Base-by-base conservation (phyloP, 176 grass and related monocot species). In the Oropetium thomaeum region DNA sequence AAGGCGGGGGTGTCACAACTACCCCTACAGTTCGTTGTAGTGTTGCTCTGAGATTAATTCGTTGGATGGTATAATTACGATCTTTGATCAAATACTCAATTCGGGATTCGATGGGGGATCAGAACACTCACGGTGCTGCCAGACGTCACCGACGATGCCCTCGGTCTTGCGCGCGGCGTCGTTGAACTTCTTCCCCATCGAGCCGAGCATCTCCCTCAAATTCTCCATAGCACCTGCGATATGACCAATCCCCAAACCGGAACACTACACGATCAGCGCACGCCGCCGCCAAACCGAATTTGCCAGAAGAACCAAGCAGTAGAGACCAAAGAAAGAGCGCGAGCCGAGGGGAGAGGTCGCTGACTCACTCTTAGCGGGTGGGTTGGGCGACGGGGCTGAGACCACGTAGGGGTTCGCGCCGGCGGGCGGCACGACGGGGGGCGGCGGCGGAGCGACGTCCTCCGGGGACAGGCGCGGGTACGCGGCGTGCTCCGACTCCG, bases 121-220 rank as follows among this genome's bases (percentile, higher is more conserved):
- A n/a, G 61, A 28, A 45, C 0, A 79, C 85, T 87, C 80, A 87
- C 85, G 20, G 42, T 87, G 85, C 80, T 83, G 85, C 85, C 85
- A 87, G 80, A 87, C 80, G 75, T 87, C 85, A 10, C 85, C 80
- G 53, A 74, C 85, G 74, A 87, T 83, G 42, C 85, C 85, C 74
- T 87, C 80, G 32, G 85, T 87, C 69, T 87, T 87, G 25, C 85
- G 80, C 62, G 74, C 85, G 15, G 85, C 80, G 20, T 87, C 85
- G 67, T 64, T 39, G 69, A 87, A 78, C 85, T 58, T 87, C 74
- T 74, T 87, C 74, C 85, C 85, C 20, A 82, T 80, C 42, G 16
- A 60, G 49, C 54, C 85, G 34, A 87, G 4, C 85, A 83, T 83
- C 26, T 79, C 85, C 80, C 27, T 58, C 34, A 87, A 42, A 67